Conservation (phyloP, 1,139 yeast genomes). For the Saccharomyces pastorianus region DNA sequence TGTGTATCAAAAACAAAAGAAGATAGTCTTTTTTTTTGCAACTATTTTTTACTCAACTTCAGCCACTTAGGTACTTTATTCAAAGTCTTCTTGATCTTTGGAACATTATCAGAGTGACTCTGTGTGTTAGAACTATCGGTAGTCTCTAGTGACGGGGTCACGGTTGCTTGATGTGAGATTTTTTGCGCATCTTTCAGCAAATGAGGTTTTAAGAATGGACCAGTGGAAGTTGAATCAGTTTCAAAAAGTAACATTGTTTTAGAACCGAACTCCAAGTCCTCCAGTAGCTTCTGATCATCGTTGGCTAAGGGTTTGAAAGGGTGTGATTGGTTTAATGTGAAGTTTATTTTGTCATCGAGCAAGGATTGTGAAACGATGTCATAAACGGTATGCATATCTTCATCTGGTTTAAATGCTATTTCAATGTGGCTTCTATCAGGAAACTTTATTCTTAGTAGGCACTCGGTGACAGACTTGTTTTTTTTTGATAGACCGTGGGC, state of each 20-base stretch:
- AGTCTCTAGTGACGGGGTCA: background rate
- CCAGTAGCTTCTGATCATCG: slow-evolving; percentile 14
- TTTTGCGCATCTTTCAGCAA: slow-evolving; percentile 7
- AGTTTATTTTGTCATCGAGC: slow-evolving; percentile 30
- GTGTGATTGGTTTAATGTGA: slow-evolving; percentile 36
- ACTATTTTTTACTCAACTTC: slow-evolving; percentile 30
- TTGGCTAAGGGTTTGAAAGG: slow-evolving; percentile 38
- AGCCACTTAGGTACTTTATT: slow-evolving; percentile 35
- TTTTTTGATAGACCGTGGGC: slow-evolving; percentile 11
- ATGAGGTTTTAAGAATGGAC: slow-evolving; percentile 29
- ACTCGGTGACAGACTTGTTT: slow-evolving; percentile 17
- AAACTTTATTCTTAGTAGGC: slow-evolving; percentile 42
- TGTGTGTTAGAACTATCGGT: background rate
- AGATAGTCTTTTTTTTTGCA: too few species aligned
- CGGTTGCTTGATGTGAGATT: slow-evolving; percentile 1
- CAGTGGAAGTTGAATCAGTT: slow-evolving; percentile 8
- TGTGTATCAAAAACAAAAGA: background rate
- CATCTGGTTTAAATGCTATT: slow-evolving; percentile 36
- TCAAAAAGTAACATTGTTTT: slow-evolving; percentile 33
- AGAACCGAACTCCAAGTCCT: slow-evolving; percentile 25
- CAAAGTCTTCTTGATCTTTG: slow-evolving; percentile 9
- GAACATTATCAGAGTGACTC: background rate
- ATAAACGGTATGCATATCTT: slow-evolving; percentile 35
- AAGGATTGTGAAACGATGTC: slow-evolving; percentile 33
- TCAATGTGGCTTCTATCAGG: slow-evolving; percentile 49